phyloP scores from a whole-genome alignment of 768 basidiomycete genomes.

The Leccinum aurantiacum region DNA sequence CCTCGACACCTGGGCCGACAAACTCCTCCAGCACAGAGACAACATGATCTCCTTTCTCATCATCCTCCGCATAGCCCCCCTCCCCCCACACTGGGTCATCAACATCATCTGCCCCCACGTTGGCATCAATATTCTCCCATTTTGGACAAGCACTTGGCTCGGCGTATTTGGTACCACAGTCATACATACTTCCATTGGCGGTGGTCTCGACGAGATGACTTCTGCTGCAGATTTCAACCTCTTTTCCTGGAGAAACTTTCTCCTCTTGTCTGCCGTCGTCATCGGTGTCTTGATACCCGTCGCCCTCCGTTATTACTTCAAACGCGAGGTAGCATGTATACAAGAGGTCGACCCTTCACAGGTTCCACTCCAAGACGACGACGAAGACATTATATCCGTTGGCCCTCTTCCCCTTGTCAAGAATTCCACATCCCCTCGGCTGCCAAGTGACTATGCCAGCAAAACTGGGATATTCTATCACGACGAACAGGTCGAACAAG shows the following conservation, averaged over 20 bases:
- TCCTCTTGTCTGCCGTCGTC: slow-evolving; percentile 80
- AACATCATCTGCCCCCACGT: slow-evolving; percentile 93
- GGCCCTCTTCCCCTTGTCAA: slow-evolving; percentile 49
- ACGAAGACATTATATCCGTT: slow-evolving; percentile 54
- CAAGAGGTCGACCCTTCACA: slow-evolving; percentile 37
- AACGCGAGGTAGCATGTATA: slow-evolving; percentile 51
- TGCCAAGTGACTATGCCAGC: slow-evolving; percentile 33
- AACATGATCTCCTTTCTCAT: slow-evolving; percentile 92
- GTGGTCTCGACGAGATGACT: slow-evolving; percentile 94
- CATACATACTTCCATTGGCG: slow-evolving; percentile 94
- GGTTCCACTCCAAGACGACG: slow-evolving; percentile 34
- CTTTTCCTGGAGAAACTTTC: slow-evolving; percentile 88
- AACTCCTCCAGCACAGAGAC: slow-evolving; percentile 74
- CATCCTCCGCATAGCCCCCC: slow-evolving; percentile 89
- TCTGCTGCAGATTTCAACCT: slow-evolving; percentile 91
- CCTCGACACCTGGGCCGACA: slow-evolving; percentile 79
- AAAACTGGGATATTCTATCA: slow-evolving; percentile 42
- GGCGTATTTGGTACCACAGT: slow-evolving; percentile 89
- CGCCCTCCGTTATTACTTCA: slow-evolving; percentile 81
- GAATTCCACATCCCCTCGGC: slow-evolving; percentile 39
- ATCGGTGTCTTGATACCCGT: slow-evolving; percentile 94
- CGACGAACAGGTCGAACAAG: slow-evolving; percentile 51
- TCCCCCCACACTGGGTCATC: slow-evolving; percentile 96
- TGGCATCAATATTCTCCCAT: slow-evolving; percentile 79
- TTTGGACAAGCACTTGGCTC: slow-evolving; percentile 89